Evolutionary conservation across 441 rosid genomes (phyloP), one percentile per base, ranked within the genome.

Genomic region (Populus trichocarpa): DNA sequence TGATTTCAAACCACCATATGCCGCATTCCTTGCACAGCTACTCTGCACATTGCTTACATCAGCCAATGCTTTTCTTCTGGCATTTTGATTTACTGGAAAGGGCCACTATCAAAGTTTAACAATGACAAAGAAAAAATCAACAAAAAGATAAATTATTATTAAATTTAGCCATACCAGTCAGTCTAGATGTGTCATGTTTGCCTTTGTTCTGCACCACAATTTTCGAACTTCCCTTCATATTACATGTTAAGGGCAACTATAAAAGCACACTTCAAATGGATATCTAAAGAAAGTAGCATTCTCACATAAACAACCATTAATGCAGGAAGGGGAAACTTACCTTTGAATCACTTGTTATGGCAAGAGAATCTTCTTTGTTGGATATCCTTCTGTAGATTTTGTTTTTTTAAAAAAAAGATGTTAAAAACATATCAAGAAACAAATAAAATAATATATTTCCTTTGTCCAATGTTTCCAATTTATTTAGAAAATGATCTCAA

Each of bases 21-120:
- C 81, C 77, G 61, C 82, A 78, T 70, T 84, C 77, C 82, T 74
- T 16, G 81, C 38, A 75, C 70, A 42, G 20, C 80, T 81, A 42
- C 82, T 82, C 67, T 77, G 84, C 50, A 78, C 82, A 80, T 94
- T 94, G 84, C 95, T 90, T 71, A 95, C 87, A 87, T 93, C 98
- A 73, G 87, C 86, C 88, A 95, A 79, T 36, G 95, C 89, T 82
- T 88, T 93, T 86, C 98, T 90, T 86, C 81, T 79, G 70, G 78
- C 82, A 69, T 80, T 85, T 28, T 71, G 73, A 67, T 85, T 81
- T 66, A 70, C 89, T 84, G 84, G 81, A 69, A 80, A 70, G 72
- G 36, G 69, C 35, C 73, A 67, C 35, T 36, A 64, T 16, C 36
- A 14, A 67, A 68, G 38, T n/a, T 33, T 67, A 77, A 73, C 68